Evolutionary conservation across 83 land plant genomes (phyloP), one percentile per base, ranked within the genome.

Genomic region (Diphasiastrum complanatum): DNA sequence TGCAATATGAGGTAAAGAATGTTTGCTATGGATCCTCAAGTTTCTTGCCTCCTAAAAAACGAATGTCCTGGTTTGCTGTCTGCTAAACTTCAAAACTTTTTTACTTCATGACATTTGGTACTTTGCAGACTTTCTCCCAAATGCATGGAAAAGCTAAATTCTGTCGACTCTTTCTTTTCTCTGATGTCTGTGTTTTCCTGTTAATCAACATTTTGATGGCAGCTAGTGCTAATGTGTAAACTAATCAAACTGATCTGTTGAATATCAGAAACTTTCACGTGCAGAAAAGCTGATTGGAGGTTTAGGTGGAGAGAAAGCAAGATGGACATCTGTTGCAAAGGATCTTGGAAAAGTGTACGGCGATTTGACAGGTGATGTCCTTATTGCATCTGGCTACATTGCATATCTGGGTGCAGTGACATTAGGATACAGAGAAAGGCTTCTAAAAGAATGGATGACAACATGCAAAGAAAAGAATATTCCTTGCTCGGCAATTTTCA

Each of bases 321-420:
- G 78, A 35, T 75, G 78, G 78, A 69, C 74, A 56, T 14, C 47
- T 10, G 73, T 75, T 0, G 60, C 33, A 1, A 67, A 63, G 40
- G 78, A 75, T 33, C 41, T 75, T 1, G 49, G 56, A 19, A 70
- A 29, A 16, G 29, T 56, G 10, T 69, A 69, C 33, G 54, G 4
- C 1, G 50, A 64, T 43, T 38, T 75, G 34, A 54, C 60, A 12
- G 78, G 78, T 2, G 78, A 75, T 40, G 67, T 69, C 24, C 62
- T 75, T 18, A 41, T 75, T 0, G 51, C 78, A 1, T 75, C 78
- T 45, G 78, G 78, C 33, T 75, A 75, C 56, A 69, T 69, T 26
- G 74, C 78, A 1, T 75, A 75, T 57, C 73, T 75, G 1, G 78
- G 78, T 2, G 68, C 73, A 2, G 74, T 75, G n/a, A 75, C 60